Conservation (phyloP, 73 alveolate genomes). For the Paramecium biaurelia region DNA sequence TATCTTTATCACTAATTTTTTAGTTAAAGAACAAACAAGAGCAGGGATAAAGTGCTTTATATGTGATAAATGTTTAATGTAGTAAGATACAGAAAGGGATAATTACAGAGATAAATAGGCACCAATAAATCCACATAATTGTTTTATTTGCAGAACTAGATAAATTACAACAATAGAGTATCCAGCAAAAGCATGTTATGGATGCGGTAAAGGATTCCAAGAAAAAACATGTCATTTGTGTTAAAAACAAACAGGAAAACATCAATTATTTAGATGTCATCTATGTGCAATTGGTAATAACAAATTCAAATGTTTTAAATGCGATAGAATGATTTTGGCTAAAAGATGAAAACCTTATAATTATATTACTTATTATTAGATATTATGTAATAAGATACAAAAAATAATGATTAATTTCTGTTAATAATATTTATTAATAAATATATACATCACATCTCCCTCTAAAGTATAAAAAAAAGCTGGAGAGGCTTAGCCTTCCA, state of each 20-base stretch:
- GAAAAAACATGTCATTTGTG: neutral
- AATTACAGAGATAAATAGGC: neutral
- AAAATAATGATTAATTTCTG: neutral
- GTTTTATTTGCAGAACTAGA: neutral
- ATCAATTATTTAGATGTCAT: neutral
- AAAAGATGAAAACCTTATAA: neutral
- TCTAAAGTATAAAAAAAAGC: slow-evolving; percentile 86
- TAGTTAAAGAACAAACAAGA: neutral
- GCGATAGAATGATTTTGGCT: neutral
- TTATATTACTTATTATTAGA: neutral
- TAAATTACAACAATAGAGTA: neutral
- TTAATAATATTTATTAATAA: neutral
- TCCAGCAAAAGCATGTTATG: slow-evolving; percentile 27
- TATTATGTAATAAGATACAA: neutral
- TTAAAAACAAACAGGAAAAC: neutral
- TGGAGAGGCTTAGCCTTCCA: slow-evolving; percentile 84
- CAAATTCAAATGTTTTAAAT: neutral
- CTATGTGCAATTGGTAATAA: neutral
- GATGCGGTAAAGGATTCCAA: neutral
- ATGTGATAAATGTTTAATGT: neutral
- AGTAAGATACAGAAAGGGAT: neutral
- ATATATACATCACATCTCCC: slow-evolving; percentile 73
- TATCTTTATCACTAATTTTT: neutral
- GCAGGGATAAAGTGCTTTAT: neutral
- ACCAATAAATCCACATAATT: neutral